A percentile compares a stretch with the other conserved stretches of the same genome.
phyloP scores from a whole-genome alignment of 192 early-diverging fungal species.

The Spizellomyces sp. region DNA sequence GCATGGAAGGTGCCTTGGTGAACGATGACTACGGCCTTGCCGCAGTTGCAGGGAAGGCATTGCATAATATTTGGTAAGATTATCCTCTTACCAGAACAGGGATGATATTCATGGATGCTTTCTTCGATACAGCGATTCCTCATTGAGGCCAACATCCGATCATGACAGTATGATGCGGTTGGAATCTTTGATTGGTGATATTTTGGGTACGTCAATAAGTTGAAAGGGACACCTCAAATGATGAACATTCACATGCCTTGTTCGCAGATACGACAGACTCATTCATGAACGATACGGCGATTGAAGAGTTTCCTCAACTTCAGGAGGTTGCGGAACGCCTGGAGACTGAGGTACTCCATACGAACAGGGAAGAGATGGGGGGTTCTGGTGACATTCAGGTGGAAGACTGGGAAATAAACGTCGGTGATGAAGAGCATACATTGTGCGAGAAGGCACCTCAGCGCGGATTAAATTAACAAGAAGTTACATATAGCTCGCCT shows the following conservation, averaged over 20 bases:
- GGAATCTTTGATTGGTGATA: neutral
- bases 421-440: too few relatives aligned
- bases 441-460: too few relatives aligned
- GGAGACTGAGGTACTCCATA: neutral
- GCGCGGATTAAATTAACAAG: too few relatives aligned
- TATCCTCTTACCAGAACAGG: neutral
- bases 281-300: neutral
- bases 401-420: constrained; percentile 13
- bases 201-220: neutral
- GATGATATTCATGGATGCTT: too few relatives aligned
- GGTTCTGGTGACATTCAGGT: constrained; percentile 3
- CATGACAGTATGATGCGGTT: too few relatives aligned
- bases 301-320: neutral
- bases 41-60: constrained; percentile 22
- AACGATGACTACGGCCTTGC: constrained; percentile 17
- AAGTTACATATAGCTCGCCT: too few relatives aligned
- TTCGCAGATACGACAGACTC: neutral
- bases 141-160: too few relatives aligned
- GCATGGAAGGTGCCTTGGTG: constrained; percentile 10
- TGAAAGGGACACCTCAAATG: neutral
- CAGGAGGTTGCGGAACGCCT: neutral
- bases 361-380: neutral
- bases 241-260: neutral
- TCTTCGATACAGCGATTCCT: too few relatives aligned
- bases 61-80: constrained; percentile 36